Base-by-base conservation (phyloP, 1,284 basidiomycete genomes). In the Acaromyces ingoldii region DNA sequence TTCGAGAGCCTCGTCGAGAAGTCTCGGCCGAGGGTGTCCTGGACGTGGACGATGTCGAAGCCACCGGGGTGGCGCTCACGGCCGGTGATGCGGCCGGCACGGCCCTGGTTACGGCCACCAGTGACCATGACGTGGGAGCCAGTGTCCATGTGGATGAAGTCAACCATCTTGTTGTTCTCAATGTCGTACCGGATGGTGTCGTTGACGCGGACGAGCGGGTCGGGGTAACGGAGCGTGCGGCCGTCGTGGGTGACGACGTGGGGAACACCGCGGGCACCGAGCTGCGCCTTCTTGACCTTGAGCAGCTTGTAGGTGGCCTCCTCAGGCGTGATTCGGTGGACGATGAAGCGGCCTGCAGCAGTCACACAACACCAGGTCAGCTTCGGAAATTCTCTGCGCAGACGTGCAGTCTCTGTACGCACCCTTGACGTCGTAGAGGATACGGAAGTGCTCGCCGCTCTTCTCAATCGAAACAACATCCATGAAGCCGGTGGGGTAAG, bases 41-140 rank as follows among this genome's bases (percentile, higher is more conserved):
- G 91, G 73, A 98, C 88, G 78, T 97, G 92, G 59, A 73, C 67
- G 51, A 74, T 74, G 81, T 97, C 92, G 80, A 93, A 96, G 67
- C 91, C 93, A 78, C 93, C 93, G 70, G 90, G 81, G 81, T 97
- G 93, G 80, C 91, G 91, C 83, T 98, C 95, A 72, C 87, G 84
- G 81, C 93, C 89, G 59, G 89, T 84, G 72, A 99, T 95, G 63
- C 91, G 84, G 82, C 93, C 95, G 60, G 85, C 87, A 81, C 95
- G 87, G 75, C 95, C 93, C 90, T 95, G 95, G 87, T 97, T 98
- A 79, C 93, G 91, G 72, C 93, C 93, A 78, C 93, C 93, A 63
- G 95, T 98, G 81, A 95, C 85, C 84, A 95, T 91, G 78, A 90
- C 91, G 66, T 95, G 85, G 82, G 95, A 95, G 68, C 93, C 93